Evolutionary conservation across 139 green algal species (phyloP), one percentile per base, ranked within the genome.

Genomic region (Tetratostichococcus sp.): DNA sequence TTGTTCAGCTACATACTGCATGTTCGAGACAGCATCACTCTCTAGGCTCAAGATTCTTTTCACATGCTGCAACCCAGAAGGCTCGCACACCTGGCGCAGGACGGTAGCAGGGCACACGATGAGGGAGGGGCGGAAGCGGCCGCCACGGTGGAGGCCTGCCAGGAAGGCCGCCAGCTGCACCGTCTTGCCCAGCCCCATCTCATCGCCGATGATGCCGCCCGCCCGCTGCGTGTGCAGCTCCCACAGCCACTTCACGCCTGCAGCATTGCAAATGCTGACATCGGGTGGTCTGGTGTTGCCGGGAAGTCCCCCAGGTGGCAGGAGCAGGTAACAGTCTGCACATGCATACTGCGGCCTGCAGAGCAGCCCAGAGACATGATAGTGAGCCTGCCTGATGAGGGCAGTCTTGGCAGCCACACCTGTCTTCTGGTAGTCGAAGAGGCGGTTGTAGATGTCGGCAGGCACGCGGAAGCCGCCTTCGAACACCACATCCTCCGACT

Each of bases 171-270:
- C 84, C 57, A 93, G 25, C 86, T 93, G 82, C 28, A 77, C 74
- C 0, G 85, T 91, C 75, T 92, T 91, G 17, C 86, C 88, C 32
- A 91, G 75, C 17, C 84, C 87, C 91, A 96, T 94, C 69, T 95
- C 94, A 77, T 98, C 95, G 1, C 92, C 95, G 21, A 99, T 86
- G 77, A 99, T 98, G 70, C 95, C 95, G 8, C 93, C 91, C 23
- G 88, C 86, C 0, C 89, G 67, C 87, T 98, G 94, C 17, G 84
- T 95, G 84, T 98, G 93, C 72, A 99, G 86, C 89, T 99, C 95
- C 95, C 95, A 99, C 74, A 99, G 77, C 95, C 95, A 99, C 81
- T 97, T 97, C 1, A 99, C 88, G 0, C 87, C 78, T 83, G 69
- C 32, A 6, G 6, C 34, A 72, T 16, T 6, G 1, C 25, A 57